Conservation (phyloP, 208 protist genomes). For the Borovskyia barvae region DNA sequence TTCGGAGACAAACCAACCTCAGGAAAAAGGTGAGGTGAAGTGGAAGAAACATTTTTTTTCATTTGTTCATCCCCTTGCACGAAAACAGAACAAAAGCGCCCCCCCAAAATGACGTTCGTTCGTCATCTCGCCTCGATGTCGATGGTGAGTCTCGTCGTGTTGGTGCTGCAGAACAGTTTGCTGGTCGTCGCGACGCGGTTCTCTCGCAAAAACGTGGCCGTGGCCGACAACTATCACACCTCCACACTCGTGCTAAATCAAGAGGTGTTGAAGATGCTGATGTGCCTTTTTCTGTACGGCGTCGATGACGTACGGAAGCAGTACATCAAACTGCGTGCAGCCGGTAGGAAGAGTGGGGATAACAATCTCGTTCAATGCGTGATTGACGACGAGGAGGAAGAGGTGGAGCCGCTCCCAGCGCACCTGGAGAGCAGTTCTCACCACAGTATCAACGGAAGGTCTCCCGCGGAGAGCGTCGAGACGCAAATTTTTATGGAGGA, state of each 20-base stretch:
- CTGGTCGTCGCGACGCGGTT: constrained; percentile 75
- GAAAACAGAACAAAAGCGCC: too few species aligned
- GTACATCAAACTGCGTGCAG: not conserved
- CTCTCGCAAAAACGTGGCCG: constrained; percentile 33
- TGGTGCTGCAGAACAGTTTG: constrained; percentile 77
- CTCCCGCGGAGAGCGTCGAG: not conserved
- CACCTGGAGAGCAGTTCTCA: not conserved
- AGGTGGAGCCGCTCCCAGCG: not conserved
- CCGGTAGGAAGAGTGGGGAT: not conserved
- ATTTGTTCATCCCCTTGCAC: too few species aligned
- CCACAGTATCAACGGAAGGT: not conserved
- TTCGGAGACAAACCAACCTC: too few species aligned
- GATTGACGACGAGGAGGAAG: not conserved
- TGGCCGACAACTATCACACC: constrained; percentile 48
- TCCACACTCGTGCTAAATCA: constrained; percentile 71
- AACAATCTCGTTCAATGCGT: not conserved
- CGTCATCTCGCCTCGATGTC: constrained; percentile 24
- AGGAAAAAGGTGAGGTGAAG: too few species aligned
- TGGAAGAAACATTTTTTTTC: too few species aligned
- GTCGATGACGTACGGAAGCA: constrained; percentile 21
- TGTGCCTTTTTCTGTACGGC: constrained; percentile 60
- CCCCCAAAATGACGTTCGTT: constrained; percentile 12
- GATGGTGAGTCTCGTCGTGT: constrained; percentile 60
- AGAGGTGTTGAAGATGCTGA: constrained; percentile 76
- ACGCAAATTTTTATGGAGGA: not conserved